Evolutionary conservation across 306 rosid genomes (phyloP), one percentile per base, ranked within the genome.

Genomic region (Rubus parviflorus): DNA sequence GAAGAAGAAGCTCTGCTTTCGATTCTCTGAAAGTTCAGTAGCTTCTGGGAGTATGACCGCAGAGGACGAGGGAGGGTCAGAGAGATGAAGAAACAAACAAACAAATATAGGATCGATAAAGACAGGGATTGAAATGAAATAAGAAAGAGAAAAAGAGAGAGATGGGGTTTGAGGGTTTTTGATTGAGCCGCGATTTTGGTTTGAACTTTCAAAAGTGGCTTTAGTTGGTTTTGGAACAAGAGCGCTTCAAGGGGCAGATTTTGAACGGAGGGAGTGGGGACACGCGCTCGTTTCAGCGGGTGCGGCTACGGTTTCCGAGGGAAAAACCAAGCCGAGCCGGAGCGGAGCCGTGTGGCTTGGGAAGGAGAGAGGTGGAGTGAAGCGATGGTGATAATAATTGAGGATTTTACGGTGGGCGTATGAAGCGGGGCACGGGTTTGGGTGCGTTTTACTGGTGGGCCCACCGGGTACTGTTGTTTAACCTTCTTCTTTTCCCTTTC

Each of bases 151-250:
- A 68, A 20, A 22, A 57, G 7, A 57, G n/a, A 54, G 70, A 30
- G 5, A 17, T 0, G 60, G 60, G 23, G 58, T 53, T 20, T 8
- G 41, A 0, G 40, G 16, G 66, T 12, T 57, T 51, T 3, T 5
- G 76, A 60, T 53, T 40, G 52, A 72, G 83, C 83, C 83, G 88
- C 78, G 88, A 65, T 77, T 85, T 77, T 69, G 19, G 81, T 85
- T 84, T 83, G 73, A 77, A 75, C 57, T 73, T 77, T 79, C 47
- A 69, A 78, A 78, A 76, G 63, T 4, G 42, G 76, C 76, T 79
- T 45, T 37, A 49, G 22, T 10, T 8, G 5, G 13, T 53, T 23
- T 15, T 2, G 16, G 22, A 42, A 1, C 37, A 13, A 3, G 16
- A 11, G 67, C 8, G 37, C 41, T 22, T 41, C 60, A 23, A 68